These are phyloP conservation scores for Truncatella angustata DNA, from an alignment of 2,329 filamentous ascomycete species.

Conservation along the genomic window DNA sequence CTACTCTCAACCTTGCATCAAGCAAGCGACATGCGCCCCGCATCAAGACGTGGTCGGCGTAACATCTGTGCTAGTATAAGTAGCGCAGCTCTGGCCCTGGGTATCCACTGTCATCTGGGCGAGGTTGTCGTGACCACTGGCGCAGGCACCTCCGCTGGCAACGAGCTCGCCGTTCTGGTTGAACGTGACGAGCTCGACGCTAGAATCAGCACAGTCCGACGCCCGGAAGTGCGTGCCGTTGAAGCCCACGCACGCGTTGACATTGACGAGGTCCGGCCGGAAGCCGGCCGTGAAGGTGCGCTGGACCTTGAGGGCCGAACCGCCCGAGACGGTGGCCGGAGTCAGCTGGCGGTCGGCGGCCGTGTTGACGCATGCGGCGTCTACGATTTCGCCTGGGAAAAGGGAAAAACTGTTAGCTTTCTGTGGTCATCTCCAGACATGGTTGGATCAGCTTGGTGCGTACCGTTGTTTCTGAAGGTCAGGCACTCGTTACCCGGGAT, in stretches of 20 bases:
- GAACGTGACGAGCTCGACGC: slow-evolving; percentile 25
- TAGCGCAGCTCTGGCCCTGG: slow-evolving; percentile 26
- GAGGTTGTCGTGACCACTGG: slow-evolving; percentile 30
- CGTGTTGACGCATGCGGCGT: slow-evolving; percentile 35
- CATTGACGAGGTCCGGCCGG: slow-evolving; percentile 34
- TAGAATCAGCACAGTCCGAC: slow-evolving; percentile 29
- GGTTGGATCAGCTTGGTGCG: background rate
- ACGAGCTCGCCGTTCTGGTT: slow-evolving; percentile 25
- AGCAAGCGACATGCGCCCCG: too few relatives aligned
- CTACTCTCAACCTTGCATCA: too few relatives aligned
- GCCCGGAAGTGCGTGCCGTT: slow-evolving; percentile 36
- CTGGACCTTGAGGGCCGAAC: slow-evolving; percentile 35
- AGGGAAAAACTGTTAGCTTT: too few relatives aligned
- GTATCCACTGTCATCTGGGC: slow-evolving; percentile 30
- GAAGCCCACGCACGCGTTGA: slow-evolving; percentile 37
- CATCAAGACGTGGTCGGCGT: slow-evolving; percentile 13
- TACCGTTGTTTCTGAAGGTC: slow-evolving; percentile 42
- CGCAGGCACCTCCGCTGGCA: slow-evolving; percentile 29
- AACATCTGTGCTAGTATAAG: slow-evolving; percentile 28
- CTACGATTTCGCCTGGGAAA: slow-evolving; percentile 41
- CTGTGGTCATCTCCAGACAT: too few relatives aligned
- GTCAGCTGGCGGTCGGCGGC: slow-evolving; percentile 39
- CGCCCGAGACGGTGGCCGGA: slow-evolving; percentile 28
- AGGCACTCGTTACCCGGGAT: slow-evolving; percentile 34
- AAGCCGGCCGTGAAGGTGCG: slow-evolving; percentile 35